These are phyloP conservation scores for Parathielavia hyrcaniae DNA, from an alignment of 495 filamentous ascomycete species.

Conservation along the genomic window DNA sequence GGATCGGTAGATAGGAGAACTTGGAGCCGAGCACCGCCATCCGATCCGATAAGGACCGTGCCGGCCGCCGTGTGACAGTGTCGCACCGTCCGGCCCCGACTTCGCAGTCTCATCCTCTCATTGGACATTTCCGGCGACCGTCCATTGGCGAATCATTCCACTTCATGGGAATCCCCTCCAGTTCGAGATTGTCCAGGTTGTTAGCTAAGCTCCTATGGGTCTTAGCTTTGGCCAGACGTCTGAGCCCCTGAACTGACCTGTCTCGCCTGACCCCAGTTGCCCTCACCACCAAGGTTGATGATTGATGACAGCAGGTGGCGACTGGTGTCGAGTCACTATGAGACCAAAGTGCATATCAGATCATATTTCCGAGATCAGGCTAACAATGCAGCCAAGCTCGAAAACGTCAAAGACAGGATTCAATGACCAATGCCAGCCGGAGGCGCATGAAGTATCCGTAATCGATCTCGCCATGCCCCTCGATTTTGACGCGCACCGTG, in stretches of 20 bases:
- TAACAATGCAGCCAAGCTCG: neutral
- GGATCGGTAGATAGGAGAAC: neutral
- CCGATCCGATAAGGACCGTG: slow-evolving; percentile 15
- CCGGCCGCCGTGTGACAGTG: neutral
- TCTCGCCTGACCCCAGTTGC: neutral
- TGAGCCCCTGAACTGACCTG: neutral
- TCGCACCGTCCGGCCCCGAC: neutral
- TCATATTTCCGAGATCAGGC: neutral
- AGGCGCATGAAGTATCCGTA: slow-evolving; percentile 6
- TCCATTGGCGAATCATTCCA: slow-evolving; percentile 9
- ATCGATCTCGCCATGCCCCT: neutral
- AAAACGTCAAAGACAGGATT: neutral
- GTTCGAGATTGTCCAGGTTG: neutral
- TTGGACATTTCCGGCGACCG: neutral
- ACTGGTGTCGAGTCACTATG: neutral
- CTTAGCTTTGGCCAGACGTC: neutral
- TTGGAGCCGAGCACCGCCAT: neutral
- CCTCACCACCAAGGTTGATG: neutral
- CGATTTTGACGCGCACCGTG: neutral
- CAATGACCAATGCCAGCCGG: neutral
- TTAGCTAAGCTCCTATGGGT: neutral
- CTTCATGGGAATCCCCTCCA: neutral
- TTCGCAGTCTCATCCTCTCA: neutral
- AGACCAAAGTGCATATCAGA: slow-evolving; percentile 1
- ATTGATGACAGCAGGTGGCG: neutral